Evolutionary conservation across 495 filamentous ascomycete species (phyloP).

Genomic region (Penicillium pulvis): DNA sequence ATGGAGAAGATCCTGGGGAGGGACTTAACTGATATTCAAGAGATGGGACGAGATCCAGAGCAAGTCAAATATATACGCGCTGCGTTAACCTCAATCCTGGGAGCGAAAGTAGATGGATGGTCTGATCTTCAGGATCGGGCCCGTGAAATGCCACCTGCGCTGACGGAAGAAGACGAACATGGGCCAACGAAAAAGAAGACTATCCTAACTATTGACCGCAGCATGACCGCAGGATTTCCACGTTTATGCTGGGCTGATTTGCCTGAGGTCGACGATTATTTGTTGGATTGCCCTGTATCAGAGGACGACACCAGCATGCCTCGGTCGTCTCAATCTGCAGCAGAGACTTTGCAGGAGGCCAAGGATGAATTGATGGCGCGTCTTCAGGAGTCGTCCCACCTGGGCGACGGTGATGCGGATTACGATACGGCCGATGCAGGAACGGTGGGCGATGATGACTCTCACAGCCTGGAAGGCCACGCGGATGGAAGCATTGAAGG

Average conservation of each 20-base stretch:
- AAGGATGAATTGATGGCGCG: conserved; percentile 63
- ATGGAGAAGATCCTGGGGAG: conserved; percentile 53
- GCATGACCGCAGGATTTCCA: conserved; percentile 44
- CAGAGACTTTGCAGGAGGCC: conserved; percentile 54
- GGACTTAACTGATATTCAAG: conserved; percentile 48
- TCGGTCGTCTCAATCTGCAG: conserved; percentile 56
- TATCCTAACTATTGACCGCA: conserved; percentile 49
- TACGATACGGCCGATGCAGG: conserved; percentile 53
- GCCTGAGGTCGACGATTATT: conserved; percentile 48
- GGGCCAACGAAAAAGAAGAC: conserved; percentile 43
- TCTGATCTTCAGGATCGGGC: conserved; percentile 48
- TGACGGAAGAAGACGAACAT: conserved; percentile 38
- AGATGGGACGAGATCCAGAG: conserved; percentile 52
- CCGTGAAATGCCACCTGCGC: conserved; percentile 42
- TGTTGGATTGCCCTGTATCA: conserved; percentile 40
- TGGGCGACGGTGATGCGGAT: conserved; percentile 44
- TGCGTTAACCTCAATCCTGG: conserved; percentile 48
- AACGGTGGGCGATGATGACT: conserved; percentile 49
- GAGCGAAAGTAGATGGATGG: conserved; percentile 52
- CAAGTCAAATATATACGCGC: conserved; percentile 51
- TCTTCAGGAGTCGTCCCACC: conserved; percentile 52
- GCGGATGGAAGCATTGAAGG: conserved; percentile 58
- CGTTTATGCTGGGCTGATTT: conserved; percentile 52
- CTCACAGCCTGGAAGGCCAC: conserved; percentile 46
- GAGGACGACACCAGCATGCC: conserved; percentile 55